Conservation (phyloP, 202 grass and related monocot genomes). For the Eragrostis tef region DNA sequence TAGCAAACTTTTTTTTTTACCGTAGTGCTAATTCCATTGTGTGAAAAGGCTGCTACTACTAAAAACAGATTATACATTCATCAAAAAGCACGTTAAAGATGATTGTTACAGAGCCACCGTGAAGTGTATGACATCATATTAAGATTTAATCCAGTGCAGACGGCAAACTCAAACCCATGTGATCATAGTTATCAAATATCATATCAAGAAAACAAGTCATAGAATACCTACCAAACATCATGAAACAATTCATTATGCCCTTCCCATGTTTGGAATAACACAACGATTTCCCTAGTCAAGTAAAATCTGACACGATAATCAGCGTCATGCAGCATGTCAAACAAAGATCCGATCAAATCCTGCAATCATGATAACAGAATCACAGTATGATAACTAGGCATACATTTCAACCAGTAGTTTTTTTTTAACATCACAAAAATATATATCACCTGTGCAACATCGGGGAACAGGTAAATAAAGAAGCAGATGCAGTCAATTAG, state of each 20-base stretch:
- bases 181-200: background rate
- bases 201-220: too few species aligned
- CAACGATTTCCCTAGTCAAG: conserved; percentile 74
- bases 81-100: conserved; percentile 3
- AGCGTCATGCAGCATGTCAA: conserved; percentile 87
- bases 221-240: conserved; percentile 74
- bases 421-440: conserved; percentile 33
- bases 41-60: background rate
- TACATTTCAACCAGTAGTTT: conserved; percentile 35
- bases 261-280: conserved; percentile 96
- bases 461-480: conserved; percentile 80
- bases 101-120: background rate
- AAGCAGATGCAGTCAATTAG: conserved; percentile 80
- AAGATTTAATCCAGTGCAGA: conserved; percentile 5
- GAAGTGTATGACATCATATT: background rate
- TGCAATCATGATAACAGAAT: conserved; percentile 47
- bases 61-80: background rate
- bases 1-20: background rate
- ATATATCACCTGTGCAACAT: conserved; percentile 68
- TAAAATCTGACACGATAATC: conserved; percentile 95
- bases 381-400: conserved; percentile 2
- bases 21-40: background rate
- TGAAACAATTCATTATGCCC: conserved; percentile 85
- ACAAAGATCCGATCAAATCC: conserved; percentile 76
- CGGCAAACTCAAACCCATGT: background rate